Conservation (phyloP, 2,329 filamentous ascomycete species). For the Stagonosporopsis rhizophila region DNA sequence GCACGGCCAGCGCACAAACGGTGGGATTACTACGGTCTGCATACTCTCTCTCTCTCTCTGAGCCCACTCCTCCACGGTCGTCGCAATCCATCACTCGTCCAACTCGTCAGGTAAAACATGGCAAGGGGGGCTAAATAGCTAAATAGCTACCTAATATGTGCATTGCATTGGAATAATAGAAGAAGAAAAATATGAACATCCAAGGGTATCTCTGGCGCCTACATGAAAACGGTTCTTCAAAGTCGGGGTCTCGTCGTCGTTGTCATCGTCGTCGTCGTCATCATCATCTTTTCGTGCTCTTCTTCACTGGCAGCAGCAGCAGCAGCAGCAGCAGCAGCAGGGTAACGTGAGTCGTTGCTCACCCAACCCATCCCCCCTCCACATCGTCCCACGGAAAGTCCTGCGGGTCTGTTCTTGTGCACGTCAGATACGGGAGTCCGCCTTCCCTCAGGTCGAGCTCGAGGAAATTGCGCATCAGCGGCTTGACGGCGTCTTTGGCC, state of each 20-base stretch:
- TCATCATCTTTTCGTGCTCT: not conserved
- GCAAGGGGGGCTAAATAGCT: not conserved
- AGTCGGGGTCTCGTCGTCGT: not conserved
- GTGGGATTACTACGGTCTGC: not conserved
- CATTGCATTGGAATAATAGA: too few species aligned
- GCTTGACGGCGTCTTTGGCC: slow-evolving; percentile 81
- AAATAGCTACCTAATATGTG: slow-evolving; percentile 4
- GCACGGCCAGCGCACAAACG: not conserved
- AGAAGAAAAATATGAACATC: slow-evolving; percentile 4
- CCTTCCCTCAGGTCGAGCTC: slow-evolving; percentile 75
- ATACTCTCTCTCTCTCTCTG: too few species aligned
- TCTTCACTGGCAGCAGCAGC: too few species aligned
- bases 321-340: too few species aligned
- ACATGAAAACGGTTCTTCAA: not conserved
- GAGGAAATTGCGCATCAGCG: slow-evolving; percentile 83
- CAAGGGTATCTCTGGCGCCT: slow-evolving; percentile 12
- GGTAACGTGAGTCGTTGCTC: not conserved
- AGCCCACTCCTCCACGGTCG: too few species aligned
- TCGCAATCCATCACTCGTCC: not conserved
- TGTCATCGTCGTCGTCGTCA: not conserved
- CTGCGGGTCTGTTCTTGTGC: slow-evolving; percentile 66
- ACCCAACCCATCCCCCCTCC: not conserved
- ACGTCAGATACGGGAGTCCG: slow-evolving; percentile 68
- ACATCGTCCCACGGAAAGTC: slow-evolving; percentile 68
- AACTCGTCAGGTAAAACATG: too few species aligned